A percentile compares a stretch with the other conserved stretches of the same genome.
Evolutionary conservation across 2,329 filamentous ascomycete species (phyloP).

Genomic region (Dactylellina parvicollis): DNA sequence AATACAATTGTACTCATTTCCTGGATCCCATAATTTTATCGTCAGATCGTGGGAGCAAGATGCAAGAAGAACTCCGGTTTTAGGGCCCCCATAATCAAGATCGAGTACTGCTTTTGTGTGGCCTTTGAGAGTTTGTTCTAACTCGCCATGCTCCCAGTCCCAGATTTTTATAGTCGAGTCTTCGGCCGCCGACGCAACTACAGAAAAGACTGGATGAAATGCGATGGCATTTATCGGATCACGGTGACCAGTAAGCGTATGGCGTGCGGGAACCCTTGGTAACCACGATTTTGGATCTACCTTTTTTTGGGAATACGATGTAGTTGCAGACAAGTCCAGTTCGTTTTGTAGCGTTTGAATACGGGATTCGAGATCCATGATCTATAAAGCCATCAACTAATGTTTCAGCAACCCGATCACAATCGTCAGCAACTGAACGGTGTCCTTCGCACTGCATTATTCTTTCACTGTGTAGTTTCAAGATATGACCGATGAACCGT

Average conservation of each 20-base stretch:
- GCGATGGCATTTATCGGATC: constrained; percentile 84
- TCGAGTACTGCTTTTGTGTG: constrained; percentile 90
- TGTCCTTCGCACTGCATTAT: constrained; percentile 39
- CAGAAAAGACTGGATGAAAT: constrained; percentile 91
- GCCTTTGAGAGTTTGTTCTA: constrained; percentile 89
- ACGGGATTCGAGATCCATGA: constrained; percentile 89
- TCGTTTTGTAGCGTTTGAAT: constrained; percentile 79
- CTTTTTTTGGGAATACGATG: constrained; percentile 79
- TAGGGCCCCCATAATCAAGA: constrained; percentile 87
- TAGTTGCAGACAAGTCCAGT: constrained; percentile 82
- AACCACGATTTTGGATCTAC: constrained; percentile 88
- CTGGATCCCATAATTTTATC: constrained; percentile 94
- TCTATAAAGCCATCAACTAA: constrained; percentile 66
- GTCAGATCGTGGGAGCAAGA: constrained; percentile 89
- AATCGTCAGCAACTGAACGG: constrained; percentile 46
- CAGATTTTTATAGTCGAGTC: constrained; percentile 96
- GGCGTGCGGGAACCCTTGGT: constrained; percentile 80
- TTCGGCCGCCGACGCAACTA: constrained; percentile 87
- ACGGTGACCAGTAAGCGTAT: constrained; percentile 84
- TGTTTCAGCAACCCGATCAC: constrained; percentile 47
- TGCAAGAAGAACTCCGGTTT: constrained; percentile 79
- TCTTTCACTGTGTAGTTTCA: constrained; percentile 3
- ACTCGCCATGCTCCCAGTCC: constrained; percentile 94
- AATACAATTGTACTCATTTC: constrained; percentile 94
- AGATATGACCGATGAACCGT: no score